A percentile compares a stretch with the other conserved stretches of the same genome.
phyloP scores from a whole-genome alignment of 345 rosid genomes.

The Salix arbutifolia region DNA sequence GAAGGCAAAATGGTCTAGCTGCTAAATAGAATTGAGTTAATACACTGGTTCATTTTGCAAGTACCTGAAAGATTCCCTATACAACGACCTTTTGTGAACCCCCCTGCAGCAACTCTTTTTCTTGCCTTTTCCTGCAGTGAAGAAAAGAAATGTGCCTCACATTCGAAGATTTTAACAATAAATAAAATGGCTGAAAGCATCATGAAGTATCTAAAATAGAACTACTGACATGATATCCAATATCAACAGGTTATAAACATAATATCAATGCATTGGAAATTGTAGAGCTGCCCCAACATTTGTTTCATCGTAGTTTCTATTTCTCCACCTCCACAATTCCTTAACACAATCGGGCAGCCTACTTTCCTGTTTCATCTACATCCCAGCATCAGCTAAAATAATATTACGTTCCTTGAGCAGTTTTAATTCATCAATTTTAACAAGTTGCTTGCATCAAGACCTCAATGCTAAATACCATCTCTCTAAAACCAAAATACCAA shows the following conservation, averaged over 20 bases:
- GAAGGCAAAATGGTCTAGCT: no score
- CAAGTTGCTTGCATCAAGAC: background rate
- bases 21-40: background rate
- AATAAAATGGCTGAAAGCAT: no score
- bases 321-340: background rate
- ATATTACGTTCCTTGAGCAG: background rate
- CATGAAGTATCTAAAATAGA: no score
- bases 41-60: background rate
- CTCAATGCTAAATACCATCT: no score
- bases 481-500: no score
- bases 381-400: no score
- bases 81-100: constrained; percentile 3
- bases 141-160: constrained; percentile 1
- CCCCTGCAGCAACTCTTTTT: background rate
- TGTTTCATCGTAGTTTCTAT: background rate
- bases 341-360: background rate
- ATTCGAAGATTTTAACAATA: no score
- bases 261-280: background rate
- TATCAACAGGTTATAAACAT: no score
- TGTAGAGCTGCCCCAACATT: background rate
- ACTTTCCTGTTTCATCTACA: background rate
- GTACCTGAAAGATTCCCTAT: constrained; percentile 5
- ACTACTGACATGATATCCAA: no score
- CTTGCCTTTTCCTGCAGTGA: constrained; percentile 25
- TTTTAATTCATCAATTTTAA: background rate